Base-by-base conservation (phyloP, 2,329 filamentous ascomycete genomes). In the Aspergillus puulaauensis region DNA sequence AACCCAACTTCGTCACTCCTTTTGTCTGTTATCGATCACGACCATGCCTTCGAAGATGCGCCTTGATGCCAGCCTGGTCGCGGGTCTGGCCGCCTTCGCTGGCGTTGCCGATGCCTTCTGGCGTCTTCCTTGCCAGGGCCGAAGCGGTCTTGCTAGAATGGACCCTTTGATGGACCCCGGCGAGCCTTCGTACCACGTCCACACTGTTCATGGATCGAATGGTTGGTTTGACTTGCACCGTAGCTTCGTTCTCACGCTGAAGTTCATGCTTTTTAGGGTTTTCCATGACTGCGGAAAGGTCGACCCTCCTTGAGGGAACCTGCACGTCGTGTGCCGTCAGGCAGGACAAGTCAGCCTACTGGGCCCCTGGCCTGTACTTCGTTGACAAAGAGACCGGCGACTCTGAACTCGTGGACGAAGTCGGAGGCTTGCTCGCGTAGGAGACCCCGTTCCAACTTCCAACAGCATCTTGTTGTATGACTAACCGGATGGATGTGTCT, bases 311-410 rank as follows among this genome's bases (percentile, higher is more conserved):
- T 4, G 73, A 68, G 15, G 86, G 83, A 46, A 77, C 86, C 62
- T 96, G 92, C 77, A 95, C 91, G 1, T 93, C 90, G 11, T 96
- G 91, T 72, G 85, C 83, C 56, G 89, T 96, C 43, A 86, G 80
- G 39, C 82, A 93, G 76, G 92, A 96, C 76, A 89, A 87, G 77
- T 96, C 91, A n/a, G 87, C 86, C 33, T 96, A 96, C 78, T 96
- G 91, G 90, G 85, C 86, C 52, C 92, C 92, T 1, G 77, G 84
- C 2, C 70, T 96, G 62, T 93, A 93, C 78, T 96, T 96, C 74
- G 75, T 87, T 70, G 84, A 92, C 68, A 68, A 76, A 12, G 88
- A 90, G 64, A 48, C 52, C 4, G 85, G 88, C 57, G 79, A 86
- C 56, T 85, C 85, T 51, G 83, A 90, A 66, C 73, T 90, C 56